Base-by-base conservation (phyloP, 306 rosid genomes). In the Crataegus laevigata region DNA sequence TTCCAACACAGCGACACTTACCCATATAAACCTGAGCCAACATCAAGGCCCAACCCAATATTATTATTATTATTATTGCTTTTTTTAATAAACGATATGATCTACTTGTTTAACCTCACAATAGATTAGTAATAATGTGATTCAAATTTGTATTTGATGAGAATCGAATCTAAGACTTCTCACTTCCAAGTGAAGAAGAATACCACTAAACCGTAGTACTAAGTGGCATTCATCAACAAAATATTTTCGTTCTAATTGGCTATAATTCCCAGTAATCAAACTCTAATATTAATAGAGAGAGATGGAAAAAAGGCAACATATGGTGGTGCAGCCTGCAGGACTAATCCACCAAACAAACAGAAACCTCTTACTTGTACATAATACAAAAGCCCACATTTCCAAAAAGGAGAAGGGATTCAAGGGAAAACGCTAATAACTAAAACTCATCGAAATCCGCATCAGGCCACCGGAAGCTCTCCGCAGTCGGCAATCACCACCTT, bases 391-490 rank as follows among this genome's bases (percentile, higher is more conserved):
- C 43, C 64, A 72, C 63, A 72, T 24, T 51, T 74, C 82, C 60
- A 38, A 28, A 76, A 42, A 3, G 71, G 67, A 69, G 70, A 24
- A 29, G 17, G 18, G 57, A 40, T 61, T 29, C 51, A 47, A 67
- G 14, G 29, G 67, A 50, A 65, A 65, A 32, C 74, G 2, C 65
- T 32, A 68, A 22, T 52, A 47, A 55, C 47, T 66, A 26, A 50
- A 73, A 40, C 28, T 11, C 74, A 45, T 4, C 32, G 61, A 42
- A 59, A 62, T n/a, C 70, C 62, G 19, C 43, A 25, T 91, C 78
- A 94, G 77, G 88, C 98, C 28, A 84, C 67, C 5, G 98, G 97
- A 76, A 91, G 93, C 91, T 90, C 97, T 73, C 99, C 96, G 24
- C 85, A 90, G 64, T 94, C 96, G 9, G 81, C 85, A 71, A 94